Percentiles rank a stretch among this genome's conserved stretches.
These are phyloP conservation scores for Cucurbitaria berberidis DNA, from an alignment of 2,329 filamentous ascomycete species.

Conservation along the genomic window DNA sequence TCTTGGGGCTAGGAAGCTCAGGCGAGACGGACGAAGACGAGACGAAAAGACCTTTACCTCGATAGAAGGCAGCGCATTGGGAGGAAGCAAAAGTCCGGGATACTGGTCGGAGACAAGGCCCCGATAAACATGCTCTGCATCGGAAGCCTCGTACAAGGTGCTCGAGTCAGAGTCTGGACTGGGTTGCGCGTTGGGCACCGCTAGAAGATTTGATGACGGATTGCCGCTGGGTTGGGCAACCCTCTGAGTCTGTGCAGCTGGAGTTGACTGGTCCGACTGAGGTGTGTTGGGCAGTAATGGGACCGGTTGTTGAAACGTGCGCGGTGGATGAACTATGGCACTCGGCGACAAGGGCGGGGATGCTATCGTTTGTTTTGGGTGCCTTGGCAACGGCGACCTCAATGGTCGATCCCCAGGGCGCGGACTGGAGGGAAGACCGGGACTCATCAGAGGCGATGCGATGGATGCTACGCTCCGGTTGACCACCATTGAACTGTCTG, in stretches of 20 bases:
- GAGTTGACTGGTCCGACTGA: conserved; percentile 64
- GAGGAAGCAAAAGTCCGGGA: conserved; percentile 82
- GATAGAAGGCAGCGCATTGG: conserved; percentile 86
- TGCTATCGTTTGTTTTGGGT: conserved; percentile 61
- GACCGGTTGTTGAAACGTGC: conserved; percentile 74
- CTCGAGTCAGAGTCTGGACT: conserved; percentile 43
- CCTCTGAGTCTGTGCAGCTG: conserved; percentile 48
- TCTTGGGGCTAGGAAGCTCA: conserved; percentile 80
- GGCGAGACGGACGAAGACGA: conserved; percentile 87
- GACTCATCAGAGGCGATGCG: conserved; percentile 61
- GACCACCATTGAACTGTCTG: conserved; percentile 47
- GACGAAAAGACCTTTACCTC: conserved; percentile 89
- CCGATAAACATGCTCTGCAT: conserved; percentile 66
- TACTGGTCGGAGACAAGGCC: conserved; percentile 86
- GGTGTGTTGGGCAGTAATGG: conserved; percentile 74
- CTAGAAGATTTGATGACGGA: conserved; percentile 33
- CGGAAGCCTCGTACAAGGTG: conserved; percentile 38
- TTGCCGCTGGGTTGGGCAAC: conserved; percentile 37
- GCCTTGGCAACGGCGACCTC: conserved; percentile 64
- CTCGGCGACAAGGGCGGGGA: conserved; percentile 73
- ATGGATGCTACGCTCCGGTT: conserved; percentile 50
- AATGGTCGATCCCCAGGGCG: conserved; percentile 66
- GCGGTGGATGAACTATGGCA: conserved; percentile 65
- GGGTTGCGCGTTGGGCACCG: conserved; percentile 40
- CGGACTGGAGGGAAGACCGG: conserved; percentile 69